phyloP scores from a whole-genome alignment of 805 yeast species.

The Nakazawaea sp. region DNA sequence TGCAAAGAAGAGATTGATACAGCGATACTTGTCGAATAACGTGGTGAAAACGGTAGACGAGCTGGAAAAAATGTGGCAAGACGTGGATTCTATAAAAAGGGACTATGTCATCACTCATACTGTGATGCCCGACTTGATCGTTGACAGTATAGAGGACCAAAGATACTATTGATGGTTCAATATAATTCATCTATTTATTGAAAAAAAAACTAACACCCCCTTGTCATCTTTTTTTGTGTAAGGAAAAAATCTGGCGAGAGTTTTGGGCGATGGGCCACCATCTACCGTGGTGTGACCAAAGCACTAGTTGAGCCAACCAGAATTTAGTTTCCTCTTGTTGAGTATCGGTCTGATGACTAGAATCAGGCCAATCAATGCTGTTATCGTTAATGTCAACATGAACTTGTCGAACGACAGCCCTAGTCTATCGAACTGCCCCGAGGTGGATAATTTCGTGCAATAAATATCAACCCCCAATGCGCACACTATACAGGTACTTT shows the following conservation, averaged over 20 bases:
- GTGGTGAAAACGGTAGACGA: constrained; percentile 21
- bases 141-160: constrained; percentile 8
- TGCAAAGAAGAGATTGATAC: constrained; percentile 15
- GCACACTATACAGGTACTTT: constrained; percentile 74
- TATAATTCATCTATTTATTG: background rate
- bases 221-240: background rate
- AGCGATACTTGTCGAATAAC: constrained; percentile 27
- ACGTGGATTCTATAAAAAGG: constrained; percentile 31
- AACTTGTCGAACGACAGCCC: constrained; percentile 59
- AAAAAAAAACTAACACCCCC: background rate
- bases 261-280: background rate
- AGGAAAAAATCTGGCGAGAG: background rate
- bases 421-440: constrained; percentile 75
- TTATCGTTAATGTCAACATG: constrained; percentile 56
- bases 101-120: constrained; percentile 10
- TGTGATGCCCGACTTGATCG: constrained; percentile 10
- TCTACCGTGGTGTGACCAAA: too few species aligned
- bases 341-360: constrained; percentile 53
- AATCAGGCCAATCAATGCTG: constrained; percentile 38
- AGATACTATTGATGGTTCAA: background rate
- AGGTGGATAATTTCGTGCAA: constrained; percentile 74
- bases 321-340: constrained; percentile 41
- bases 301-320: constrained; percentile 37
- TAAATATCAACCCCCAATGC: constrained; percentile 64
- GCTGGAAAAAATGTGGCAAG: constrained; percentile 28